These are phyloP conservation scores for Aspergillus bertholletiae DNA, from an alignment of 495 filamentous ascomycete species.

Conservation along the genomic window DNA sequence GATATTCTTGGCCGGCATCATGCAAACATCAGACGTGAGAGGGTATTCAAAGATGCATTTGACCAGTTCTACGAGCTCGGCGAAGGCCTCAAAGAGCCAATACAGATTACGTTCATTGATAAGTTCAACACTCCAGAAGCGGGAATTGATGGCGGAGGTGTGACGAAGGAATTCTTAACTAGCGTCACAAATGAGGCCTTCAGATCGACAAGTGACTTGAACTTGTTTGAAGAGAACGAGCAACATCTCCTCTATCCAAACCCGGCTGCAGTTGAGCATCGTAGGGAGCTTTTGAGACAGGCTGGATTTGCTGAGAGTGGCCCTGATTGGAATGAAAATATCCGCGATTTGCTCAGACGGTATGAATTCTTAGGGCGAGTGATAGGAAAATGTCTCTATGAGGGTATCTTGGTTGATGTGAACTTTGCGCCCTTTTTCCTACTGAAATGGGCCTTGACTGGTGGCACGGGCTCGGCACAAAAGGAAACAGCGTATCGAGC, in stretches of 20 bases:
- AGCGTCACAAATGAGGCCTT: slow-evolving; percentile 90
- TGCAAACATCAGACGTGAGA: slow-evolving; percentile 75
- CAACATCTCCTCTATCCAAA: slow-evolving; percentile 90
- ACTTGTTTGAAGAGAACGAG: slow-evolving; percentile 80
- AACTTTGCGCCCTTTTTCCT: slow-evolving; percentile 95
- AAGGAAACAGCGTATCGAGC: slow-evolving; percentile 73
- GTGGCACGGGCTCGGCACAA: slow-evolving; percentile 55
- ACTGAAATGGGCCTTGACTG: slow-evolving; percentile 84
- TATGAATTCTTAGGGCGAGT: slow-evolving; percentile 93
- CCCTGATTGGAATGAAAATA: slow-evolving; percentile 51
- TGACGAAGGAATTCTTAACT: slow-evolving; percentile 96
- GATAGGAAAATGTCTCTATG: slow-evolving; percentile 96
- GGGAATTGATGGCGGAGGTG: slow-evolving; percentile 94
- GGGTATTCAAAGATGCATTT: slow-evolving; percentile 83
- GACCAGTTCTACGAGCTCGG: slow-evolving; percentile 78
- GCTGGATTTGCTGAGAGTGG: slow-evolving; percentile 50
- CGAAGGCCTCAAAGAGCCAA: slow-evolving; percentile 88
- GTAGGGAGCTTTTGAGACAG: slow-evolving; percentile 54
- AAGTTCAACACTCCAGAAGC: slow-evolving; percentile 83
- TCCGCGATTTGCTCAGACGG: slow-evolving; percentile 62
- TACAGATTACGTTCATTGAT: slow-evolving; percentile 96
- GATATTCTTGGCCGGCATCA: slow-evolving; percentile 68
- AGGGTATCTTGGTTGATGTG: slow-evolving; percentile 94
- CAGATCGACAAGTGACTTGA: slow-evolving; percentile 45
- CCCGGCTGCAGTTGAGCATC: slow-evolving; percentile 72